A percentile compares a stretch with the other conserved stretches of the same genome.
These are phyloP conservation scores for Alternaria sp. DNA, from an alignment of 2,329 filamentous ascomycete genomes.

Conservation along the genomic window DNA sequence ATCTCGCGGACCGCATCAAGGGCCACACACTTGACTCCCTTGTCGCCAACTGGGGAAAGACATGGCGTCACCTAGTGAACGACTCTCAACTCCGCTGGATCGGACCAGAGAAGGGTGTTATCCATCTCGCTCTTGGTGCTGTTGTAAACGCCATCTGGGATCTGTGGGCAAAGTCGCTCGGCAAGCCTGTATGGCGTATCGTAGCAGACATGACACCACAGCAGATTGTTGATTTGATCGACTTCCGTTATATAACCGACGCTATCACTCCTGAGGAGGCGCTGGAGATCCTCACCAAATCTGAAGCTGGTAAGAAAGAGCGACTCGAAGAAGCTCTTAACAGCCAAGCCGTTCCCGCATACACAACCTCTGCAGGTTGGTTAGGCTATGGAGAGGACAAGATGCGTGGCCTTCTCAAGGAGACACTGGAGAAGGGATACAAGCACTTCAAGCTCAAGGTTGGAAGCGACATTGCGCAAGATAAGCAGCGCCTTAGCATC, in stretches of 20 bases:
- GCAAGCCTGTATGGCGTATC: slow-evolving; percentile 90
- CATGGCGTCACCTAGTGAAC: slow-evolving; percentile 90
- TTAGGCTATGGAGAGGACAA: slow-evolving; percentile 90
- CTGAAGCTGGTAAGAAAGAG: slow-evolving; percentile 72
- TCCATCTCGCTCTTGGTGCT: slow-evolving; percentile 87
- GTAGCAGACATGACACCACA: slow-evolving; percentile 90
- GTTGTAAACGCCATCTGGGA: slow-evolving; percentile 95
- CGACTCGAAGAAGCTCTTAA: slow-evolving; percentile 77
- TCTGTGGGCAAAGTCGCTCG: slow-evolving; percentile 87
- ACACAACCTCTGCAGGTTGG: slow-evolving; percentile 92
- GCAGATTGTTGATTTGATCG: slow-evolving; percentile 86
- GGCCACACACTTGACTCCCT: slow-evolving; percentile 80
- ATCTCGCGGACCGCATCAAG: slow-evolving; percentile 78
- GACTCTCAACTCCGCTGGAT: slow-evolving; percentile 95
- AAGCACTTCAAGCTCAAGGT: slow-evolving; percentile 93
- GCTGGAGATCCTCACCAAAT: slow-evolving; percentile 71
- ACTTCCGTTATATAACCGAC: slow-evolving; percentile 95
- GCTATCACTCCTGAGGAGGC: slow-evolving; percentile 90
- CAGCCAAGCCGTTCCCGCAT: slow-evolving; percentile 82
- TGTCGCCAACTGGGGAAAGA: slow-evolving; percentile 82
- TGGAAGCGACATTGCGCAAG: slow-evolving; percentile 75
- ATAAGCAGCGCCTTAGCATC: slow-evolving; percentile 74
- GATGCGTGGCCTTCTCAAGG: slow-evolving; percentile 77
- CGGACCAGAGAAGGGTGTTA: slow-evolving; percentile 92
- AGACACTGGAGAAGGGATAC: slow-evolving; percentile 81